Evolutionary conservation across 176 grass and related monocot genomes (phyloP).

Genomic region (Oryza coarctata): DNA sequence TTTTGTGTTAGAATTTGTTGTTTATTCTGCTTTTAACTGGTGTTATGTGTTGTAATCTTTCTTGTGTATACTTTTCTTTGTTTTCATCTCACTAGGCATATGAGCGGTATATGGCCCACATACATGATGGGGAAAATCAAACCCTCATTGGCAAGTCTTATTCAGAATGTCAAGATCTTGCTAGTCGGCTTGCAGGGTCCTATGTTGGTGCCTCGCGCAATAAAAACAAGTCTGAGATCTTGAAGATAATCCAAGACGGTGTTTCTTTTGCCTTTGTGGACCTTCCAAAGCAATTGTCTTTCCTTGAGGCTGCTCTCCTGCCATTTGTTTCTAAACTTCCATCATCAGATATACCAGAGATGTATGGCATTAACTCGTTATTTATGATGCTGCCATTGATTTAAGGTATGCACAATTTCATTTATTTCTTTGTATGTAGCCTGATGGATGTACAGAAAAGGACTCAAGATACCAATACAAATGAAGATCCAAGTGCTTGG

Average conservation of each 20-base stretch:
- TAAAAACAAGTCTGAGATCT: conserved; percentile 82
- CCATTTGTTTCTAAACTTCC: conserved; percentile 87
- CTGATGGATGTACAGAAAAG: conserved; percentile 74
- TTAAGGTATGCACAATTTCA: conserved; percentile 26
- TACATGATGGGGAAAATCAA: conserved; percentile 45
- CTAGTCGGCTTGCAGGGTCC: conserved; percentile 68
- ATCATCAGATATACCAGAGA: conserved; percentile 72
- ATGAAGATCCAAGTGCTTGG: conserved; percentile 70
- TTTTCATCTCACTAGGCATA: conserved; percentile 62
- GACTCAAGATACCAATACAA: conserved; percentile 51
- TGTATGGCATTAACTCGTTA: conserved; percentile 55
- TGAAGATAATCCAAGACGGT: conserved; percentile 75
- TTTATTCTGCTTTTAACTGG: conserved; percentile 8
- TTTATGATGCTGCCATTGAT: conserved; percentile 23
- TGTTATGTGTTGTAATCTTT: conserved; percentile 11
- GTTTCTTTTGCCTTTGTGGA: conserved; percentile 75
- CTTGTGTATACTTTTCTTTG: conserved; percentile 22
- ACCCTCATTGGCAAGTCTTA: conserved; percentile 56
- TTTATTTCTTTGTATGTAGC: conserved; percentile 46
- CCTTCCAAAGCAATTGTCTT: conserved; percentile 65
- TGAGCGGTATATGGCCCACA: conserved; percentile 51
- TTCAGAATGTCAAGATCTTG: conserved; percentile 85
- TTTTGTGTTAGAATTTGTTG: conserved; percentile 3
- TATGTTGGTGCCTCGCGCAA: conserved; percentile 62
- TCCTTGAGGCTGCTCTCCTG: conserved; percentile 73